phyloP scores from a whole-genome alignment of 78 protist genomes.

The Dictyostelium purpureum region DNA sequence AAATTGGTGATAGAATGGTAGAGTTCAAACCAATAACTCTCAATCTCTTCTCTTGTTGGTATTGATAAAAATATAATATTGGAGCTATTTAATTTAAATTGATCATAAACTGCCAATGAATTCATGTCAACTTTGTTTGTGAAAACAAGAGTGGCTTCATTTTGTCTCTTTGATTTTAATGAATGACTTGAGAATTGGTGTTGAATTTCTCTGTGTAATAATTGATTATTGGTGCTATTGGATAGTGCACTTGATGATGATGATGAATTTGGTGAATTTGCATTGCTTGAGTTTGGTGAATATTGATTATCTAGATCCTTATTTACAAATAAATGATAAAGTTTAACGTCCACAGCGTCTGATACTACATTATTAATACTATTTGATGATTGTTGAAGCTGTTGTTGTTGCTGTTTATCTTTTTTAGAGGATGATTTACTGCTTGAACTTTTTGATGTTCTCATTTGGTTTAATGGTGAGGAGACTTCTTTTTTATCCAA shows the following conservation, averaged over 20 bases:
- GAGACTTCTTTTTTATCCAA: not conserved
- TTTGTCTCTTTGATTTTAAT: too few species aligned
- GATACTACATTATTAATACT: not conserved
- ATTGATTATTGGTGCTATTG: too few species aligned
- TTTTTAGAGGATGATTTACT: slow-evolving; percentile 5
- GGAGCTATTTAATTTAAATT: slow-evolving; percentile 26
- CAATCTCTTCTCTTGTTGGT: slow-evolving; percentile 23
- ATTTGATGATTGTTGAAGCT: not conserved
- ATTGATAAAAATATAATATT: slow-evolving; percentile 27
- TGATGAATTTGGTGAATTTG: not conserved
- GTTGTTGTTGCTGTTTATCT: not conserved
- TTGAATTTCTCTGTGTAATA: not conserved
- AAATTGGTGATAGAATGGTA: slow-evolving; percentile 24
- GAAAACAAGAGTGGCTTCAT: slow-evolving; percentile 38
- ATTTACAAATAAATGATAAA: slow-evolving; percentile 53
- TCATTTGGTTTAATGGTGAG: not conserved
- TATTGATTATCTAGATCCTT: not conserved
- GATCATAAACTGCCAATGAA: slow-evolving; percentile 20
- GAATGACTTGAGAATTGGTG: too few species aligned
- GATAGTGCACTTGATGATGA: not conserved
- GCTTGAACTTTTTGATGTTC: not conserved
- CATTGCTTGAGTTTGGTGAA: not conserved
- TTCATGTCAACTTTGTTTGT: slow-evolving; percentile 53
- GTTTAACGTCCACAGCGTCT: slow-evolving; percentile 29
- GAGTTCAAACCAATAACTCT: slow-evolving; percentile 36